Evolutionary conservation across 352 stramenopile species (phyloP).

Genomic region (Phytophthora quininea): DNA sequence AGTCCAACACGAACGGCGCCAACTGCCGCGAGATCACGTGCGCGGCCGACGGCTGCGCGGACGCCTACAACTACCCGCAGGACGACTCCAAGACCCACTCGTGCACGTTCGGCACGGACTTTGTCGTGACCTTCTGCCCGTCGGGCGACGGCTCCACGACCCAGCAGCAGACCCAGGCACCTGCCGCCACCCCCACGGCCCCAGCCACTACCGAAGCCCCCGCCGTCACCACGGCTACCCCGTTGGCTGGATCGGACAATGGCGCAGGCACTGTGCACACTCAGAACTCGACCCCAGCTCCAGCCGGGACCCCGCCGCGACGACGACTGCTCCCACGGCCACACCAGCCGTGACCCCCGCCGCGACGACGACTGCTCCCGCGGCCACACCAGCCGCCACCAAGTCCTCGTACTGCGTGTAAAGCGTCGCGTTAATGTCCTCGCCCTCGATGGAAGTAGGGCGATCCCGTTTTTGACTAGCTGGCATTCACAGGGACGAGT

Average conservation of each 20-base stretch:
- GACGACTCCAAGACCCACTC: conserved; percentile 81
- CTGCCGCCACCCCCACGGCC: conserved; percentile 17
- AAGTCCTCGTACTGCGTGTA: conserved; percentile 44
- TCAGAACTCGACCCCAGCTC: conserved; percentile 18
- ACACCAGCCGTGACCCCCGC: conserved; percentile 20
- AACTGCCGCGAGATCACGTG: conserved; percentile 69
- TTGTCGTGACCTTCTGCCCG: conserved; percentile 75
- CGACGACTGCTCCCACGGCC: conserved; percentile 11
- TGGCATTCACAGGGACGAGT: conserved; percentile 2
- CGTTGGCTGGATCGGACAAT: conserved; percentile 22
- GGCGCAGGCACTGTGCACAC: conserved; percentile 24
- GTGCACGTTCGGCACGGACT: conserved; percentile 64
- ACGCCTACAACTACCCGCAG: conserved; percentile 74
- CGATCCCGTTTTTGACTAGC: conserved; percentile 15
- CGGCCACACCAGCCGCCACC: conserved; percentile 20
- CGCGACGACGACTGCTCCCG: conserved; percentile 18
- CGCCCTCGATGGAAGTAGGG: conserved; percentile 7
- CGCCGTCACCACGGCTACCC: conserved; percentile 26
- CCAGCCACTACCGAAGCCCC: conserved; percentile 17
- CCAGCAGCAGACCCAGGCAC: conserved; percentile 17
- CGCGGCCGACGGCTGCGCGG: conserved; percentile 53
- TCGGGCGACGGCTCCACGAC: conserved; percentile 21
- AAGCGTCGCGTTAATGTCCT: conserved; percentile 2
- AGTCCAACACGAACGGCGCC: conserved; percentile 62
- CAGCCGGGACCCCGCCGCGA: conserved; percentile 16